Evolutionary conservation across 2,329 filamentous ascomycete species (phyloP), one percentile per base, ranked within the genome.

Genomic region (Penicillium decumbens): DNA sequence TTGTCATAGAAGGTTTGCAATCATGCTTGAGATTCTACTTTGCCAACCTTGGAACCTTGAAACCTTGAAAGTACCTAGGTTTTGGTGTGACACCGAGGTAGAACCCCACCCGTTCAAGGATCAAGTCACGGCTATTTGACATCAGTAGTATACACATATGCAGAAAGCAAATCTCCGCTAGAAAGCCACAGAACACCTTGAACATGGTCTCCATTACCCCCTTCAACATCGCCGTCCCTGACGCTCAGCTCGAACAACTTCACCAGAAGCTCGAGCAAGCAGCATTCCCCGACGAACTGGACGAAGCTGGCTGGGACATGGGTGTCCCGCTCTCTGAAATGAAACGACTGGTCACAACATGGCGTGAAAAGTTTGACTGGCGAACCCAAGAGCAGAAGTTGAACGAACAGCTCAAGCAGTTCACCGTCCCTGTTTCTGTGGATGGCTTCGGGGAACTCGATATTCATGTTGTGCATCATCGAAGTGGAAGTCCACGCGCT

Each of bases 401-500:
- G 9, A 88, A 88, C 61, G 64, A 69, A 10, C 51, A 75, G 27
- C 65, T 85, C 6, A 79, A 81, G 0, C 82, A 88, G 43, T 86
- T 77, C 66, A 75, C 70, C 1, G 79, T 77, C 0, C 62, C 60
- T 1, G 70, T 87, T 6, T 56, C 71, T 0, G 75, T 85, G 0
- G 74, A 81, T 9, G 81, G 79, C 0, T 86, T 84, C 57, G 82
- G 75, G 1, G 70, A 75, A 0, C 62, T 87, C 42, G 73, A 82
- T 29, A 72, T 88, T 3, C 85, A 88, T 67, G 86, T 84, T 62
- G 65, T 88, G 2, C 80, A 86, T 61, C 74, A 84, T 56, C 73
- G 66, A 45, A 82, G 78, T 57, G 61, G 67, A 1, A 71, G 71
- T 2, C 57, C 74, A 1, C 72, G 73, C 18, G 81, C 82, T 1